Base-by-base conservation (phyloP, 768 basidiomycete species). In the Amanita thiersii region DNA sequence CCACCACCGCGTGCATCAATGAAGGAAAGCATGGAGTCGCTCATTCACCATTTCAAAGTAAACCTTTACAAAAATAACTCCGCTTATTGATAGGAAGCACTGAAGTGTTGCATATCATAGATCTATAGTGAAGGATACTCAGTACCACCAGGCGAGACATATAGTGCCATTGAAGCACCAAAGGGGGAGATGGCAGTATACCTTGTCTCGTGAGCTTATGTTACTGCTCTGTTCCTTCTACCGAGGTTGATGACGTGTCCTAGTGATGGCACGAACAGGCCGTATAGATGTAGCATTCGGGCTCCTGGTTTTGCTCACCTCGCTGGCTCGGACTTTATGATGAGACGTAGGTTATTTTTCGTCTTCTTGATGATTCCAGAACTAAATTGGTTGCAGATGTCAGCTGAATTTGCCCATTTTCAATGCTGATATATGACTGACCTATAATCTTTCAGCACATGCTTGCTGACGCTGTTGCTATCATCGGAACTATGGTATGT, bases 161-260 rank as follows among this genome's bases (percentile, higher is more conserved):
- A 99, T 69, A 80, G 77, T 37, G 94, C 94, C 2, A 97, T 98
- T 51, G 96, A 99, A 64, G 94, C 94, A 5, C 94, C 94, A 33
- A 98, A 99, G 66, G 93, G 93, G 49, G 94, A 98, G 66, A 97
- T 97, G 92, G 94, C 73, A 51, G 94, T 99, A 34, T 99, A 93
- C 68, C 81, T 99, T 39, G 91, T 99, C 48, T 96, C 92, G 79
- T 86, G 52, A 54, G 84, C 75, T 29, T n/a, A 42, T 32, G 26
- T 20, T 2, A 19, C 14, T 33, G 11, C 14, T 29, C 29, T 39
- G 18, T 3, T 15, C 15, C 17, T 21, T 30, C 36, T 32, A 17
- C 23, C 23, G 4, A 33, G 26, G 10, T 48, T 31, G 44, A 18
- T 43, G 5, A 40, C 43, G 17, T 40, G 25, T 14, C 25, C 10